These are phyloP conservation scores for Boechera retrofracta DNA, from an alignment of 345 rosid genomes.

Conservation along the genomic window DNA sequence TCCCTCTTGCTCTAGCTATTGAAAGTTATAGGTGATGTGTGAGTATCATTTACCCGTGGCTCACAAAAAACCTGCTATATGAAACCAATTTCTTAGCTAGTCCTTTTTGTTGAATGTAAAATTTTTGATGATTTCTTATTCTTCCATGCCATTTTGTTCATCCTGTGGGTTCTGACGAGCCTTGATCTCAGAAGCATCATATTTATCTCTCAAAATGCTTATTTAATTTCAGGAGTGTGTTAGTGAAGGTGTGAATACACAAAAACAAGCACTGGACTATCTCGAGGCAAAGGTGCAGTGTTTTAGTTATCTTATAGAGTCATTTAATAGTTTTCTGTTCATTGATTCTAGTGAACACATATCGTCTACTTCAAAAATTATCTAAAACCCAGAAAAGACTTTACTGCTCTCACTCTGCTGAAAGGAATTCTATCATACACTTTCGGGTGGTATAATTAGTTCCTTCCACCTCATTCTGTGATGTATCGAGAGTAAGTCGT, in stretches of 20 bases:
- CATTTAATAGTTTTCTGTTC: neutral
- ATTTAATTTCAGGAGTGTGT: conserved; percentile 78
- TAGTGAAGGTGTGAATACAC: conserved; percentile 59
- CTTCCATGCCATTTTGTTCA: conserved; percentile 20
- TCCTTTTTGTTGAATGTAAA: neutral
- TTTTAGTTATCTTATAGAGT: conserved; percentile 23
- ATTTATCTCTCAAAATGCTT: conserved; percentile 8
- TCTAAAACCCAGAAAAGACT: conserved; percentile 11
- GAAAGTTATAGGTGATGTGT: conserved; percentile 12
- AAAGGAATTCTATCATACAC: conserved; percentile 14
- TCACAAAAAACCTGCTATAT: conserved; percentile 5
- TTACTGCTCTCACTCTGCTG: conserved; percentile 14
- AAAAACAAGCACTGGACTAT: conserved; percentile 68
- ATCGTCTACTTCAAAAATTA: conserved; percentile 8
- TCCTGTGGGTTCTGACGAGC: conserved; percentile 11
- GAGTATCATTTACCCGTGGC: conserved; percentile 8
- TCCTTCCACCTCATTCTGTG: conserved; percentile 7
- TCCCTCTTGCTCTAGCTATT: conserved; percentile 2
- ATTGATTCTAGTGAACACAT: conserved; percentile 18
- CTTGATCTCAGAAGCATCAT: conserved; percentile 19
- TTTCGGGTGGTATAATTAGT: conserved; percentile 9
- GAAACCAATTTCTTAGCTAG: conserved; percentile 12
- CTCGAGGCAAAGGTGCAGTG: conserved; percentile 74
- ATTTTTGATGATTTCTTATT: neutral
- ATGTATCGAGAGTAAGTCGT: neutral